phyloP scores from a whole-genome alignment of 2,329 filamentous ascomycete genomes.

The Byssochlamys sp. region DNA sequence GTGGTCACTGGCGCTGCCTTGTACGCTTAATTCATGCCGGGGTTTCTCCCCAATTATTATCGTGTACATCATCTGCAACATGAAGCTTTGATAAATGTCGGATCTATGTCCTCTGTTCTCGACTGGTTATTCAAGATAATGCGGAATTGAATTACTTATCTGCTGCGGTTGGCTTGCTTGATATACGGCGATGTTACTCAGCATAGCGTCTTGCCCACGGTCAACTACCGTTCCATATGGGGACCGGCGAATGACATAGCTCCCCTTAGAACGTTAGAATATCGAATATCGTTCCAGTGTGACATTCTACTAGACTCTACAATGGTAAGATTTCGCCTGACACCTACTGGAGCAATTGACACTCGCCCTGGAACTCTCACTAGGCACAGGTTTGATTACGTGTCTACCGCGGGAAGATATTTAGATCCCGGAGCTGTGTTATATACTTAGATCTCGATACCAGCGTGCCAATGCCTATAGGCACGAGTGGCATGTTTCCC shows the following conservation, averaged over 20 bases:
- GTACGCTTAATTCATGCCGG: constrained; percentile 30
- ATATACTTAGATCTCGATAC: background rate
- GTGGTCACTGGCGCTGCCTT: constrained; percentile 18
- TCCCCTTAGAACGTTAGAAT: too few species aligned
- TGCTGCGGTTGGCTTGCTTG: background rate
- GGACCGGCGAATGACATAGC: background rate
- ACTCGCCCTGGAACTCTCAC: background rate
- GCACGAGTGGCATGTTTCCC: background rate
- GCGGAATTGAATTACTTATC: background rate
- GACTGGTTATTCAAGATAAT: constrained; percentile 6
- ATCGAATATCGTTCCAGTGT: too few species aligned
- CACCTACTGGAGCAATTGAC: background rate
- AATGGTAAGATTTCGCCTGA: background rate
- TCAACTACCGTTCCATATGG: background rate
- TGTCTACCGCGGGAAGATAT: background rate
- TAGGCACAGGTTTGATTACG: background rate
- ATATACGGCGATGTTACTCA: background rate
- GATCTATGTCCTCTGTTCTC: background rate
- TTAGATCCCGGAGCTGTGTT: background rate
- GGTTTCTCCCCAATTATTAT: constrained; percentile 26
- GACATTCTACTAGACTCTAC: too few species aligned
- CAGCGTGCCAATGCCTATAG: background rate
- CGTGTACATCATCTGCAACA: constrained; percentile 33
- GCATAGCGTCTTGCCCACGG: background rate
- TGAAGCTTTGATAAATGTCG: constrained; percentile 5